Evolutionary conservation across 1,139 yeast species (phyloP).

Genomic region (Suhomyces bokatorum): DNA sequence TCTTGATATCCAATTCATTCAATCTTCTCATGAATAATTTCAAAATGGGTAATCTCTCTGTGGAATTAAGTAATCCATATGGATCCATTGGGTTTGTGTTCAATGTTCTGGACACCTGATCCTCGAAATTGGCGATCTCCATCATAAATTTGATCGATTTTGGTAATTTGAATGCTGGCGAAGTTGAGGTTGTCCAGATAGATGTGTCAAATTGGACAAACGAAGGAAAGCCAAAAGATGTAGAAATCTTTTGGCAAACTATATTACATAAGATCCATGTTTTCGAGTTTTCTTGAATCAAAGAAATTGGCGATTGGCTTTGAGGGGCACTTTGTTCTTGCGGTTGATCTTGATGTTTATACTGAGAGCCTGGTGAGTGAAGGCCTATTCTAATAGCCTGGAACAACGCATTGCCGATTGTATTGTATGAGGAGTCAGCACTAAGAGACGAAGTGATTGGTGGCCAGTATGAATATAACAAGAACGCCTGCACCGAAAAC

Average conservation of each 20-base stretch:
- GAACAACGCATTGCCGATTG: slow-evolving; percentile 87
- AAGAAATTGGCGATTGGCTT: slow-evolving; percentile 23
- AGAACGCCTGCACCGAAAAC: slow-evolving; percentile 88
- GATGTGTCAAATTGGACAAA: slow-evolving; percentile 83
- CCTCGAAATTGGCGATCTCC: slow-evolving; percentile 81
- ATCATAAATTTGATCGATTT: slow-evolving; percentile 67
- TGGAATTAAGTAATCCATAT: slow-evolving; percentile 62
- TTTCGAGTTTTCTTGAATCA: slow-evolving; percentile 73
- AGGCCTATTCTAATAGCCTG: slow-evolving; percentile 91
- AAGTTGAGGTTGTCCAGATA: slow-evolving; percentile 45
- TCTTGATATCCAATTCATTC: slow-evolving; percentile 67
- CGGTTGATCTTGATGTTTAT: slow-evolving; percentile 8
- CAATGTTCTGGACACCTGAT: slow-evolving; percentile 76
- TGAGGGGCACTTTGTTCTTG: slow-evolving; percentile 20
- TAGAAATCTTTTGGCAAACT: slow-evolving; percentile 85
- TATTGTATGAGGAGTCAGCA: slow-evolving; percentile 95
- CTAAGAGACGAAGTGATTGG: slow-evolving; percentile 90
- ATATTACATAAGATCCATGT: slow-evolving; percentile 95
- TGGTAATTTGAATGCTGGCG: slow-evolving; percentile 44
- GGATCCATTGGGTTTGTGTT: slow-evolving; percentile 72
- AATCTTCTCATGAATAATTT: slow-evolving; percentile 69
- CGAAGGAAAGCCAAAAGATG: slow-evolving; percentile 93
- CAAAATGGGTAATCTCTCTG: slow-evolving; percentile 72
- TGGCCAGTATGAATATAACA: slow-evolving; percentile 92
- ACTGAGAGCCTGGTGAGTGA: slow-evolving; percentile 56